phyloP scores from a whole-genome alignment of 2,329 filamentous ascomycete species.

The Curvularia sp. region DNA sequence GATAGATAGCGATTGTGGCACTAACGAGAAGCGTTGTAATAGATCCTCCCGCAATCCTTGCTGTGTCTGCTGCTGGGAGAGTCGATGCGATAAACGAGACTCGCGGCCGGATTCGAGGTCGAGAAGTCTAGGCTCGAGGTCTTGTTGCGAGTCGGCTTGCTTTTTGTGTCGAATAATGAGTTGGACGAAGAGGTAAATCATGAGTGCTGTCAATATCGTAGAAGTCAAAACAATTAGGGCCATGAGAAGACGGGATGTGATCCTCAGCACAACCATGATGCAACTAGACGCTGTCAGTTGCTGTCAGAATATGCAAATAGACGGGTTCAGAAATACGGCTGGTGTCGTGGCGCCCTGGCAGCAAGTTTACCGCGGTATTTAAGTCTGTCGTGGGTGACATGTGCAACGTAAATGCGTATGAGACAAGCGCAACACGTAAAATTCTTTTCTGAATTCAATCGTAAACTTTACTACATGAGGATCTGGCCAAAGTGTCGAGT shows the following conservation, averaged over 20 bases:
- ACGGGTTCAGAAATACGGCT: not conserved
- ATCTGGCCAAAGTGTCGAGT: conserved; percentile 4
- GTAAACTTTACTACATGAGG: conserved; percentile 2
- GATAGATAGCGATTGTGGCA: conserved; percentile 16
- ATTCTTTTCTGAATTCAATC: not conserved
- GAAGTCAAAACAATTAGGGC: conserved; percentile 25
- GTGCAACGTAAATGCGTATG: not conserved
- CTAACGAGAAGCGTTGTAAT: conserved; percentile 15
- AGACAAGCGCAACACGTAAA: not conserved
- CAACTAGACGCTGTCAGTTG: not conserved
- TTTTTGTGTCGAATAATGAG: conserved; percentile 14
- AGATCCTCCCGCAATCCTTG: conserved; percentile 13
- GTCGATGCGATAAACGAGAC: conserved; percentile 12
- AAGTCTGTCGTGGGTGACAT: conserved; percentile 5
- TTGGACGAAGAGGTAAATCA: conserved; percentile 24
- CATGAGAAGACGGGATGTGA: conserved; percentile 18
- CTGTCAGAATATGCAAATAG: conserved; percentile 2
- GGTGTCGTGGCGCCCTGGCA: conserved; percentile 11
- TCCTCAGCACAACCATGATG: conserved; percentile 7
- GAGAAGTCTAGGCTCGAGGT: conserved; percentile 1
- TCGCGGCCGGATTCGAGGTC: conserved; percentile 9
- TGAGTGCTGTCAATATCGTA: conserved; percentile 22
- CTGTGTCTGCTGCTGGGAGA: conserved; percentile 12
- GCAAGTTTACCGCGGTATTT: conserved; percentile 20
- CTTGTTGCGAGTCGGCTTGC: not conserved